These are phyloP conservation scores for Sporothrix humicola DNA, from an alignment of 2,329 filamentous ascomycete species.

Conservation along the genomic window DNA sequence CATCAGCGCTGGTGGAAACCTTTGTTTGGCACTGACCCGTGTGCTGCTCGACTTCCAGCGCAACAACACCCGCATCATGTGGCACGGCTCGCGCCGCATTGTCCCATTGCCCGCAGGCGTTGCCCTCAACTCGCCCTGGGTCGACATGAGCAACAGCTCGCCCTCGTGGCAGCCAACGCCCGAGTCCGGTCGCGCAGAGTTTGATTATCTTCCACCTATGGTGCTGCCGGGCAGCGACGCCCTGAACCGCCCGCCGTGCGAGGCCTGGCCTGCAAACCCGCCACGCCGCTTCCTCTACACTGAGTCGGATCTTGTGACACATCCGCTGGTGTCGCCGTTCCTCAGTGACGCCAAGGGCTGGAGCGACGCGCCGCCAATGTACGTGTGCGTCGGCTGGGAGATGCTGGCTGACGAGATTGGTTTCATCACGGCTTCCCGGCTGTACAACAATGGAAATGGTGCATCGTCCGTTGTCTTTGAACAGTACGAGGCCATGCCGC, in stretches of 20 bases:
- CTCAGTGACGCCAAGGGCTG: conserved; percentile 58
- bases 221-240: conserved; percentile 41
- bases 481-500: conserved; percentile 81
- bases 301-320: conserved; percentile 59
- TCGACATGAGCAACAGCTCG: conserved; percentile 70
- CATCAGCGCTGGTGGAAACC: conserved; percentile 75
- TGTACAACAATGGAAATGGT: conserved; percentile 56
- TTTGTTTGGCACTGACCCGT: conserved; percentile 70
- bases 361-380: conserved; percentile 68
- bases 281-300: conserved; percentile 61
- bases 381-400: conserved; percentile 73
- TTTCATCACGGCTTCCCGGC: conserved; percentile 64
- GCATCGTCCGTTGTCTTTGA: conserved; percentile 69
- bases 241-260: conserved; percentile 52
- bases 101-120: conserved; percentile 71
- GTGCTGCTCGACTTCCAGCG: conserved; percentile 67
- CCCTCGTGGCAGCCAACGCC: conserved; percentile 59
- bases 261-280: conserved; percentile 62
- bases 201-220: conserved; percentile 67
- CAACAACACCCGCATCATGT: conserved; percentile 56
- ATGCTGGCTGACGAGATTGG: conserved; percentile 70
- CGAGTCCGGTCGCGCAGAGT: conserved; percentile 46
- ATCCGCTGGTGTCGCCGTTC: conserved; percentile 72
- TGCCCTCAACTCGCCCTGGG: conserved; percentile 70
- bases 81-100: conserved; percentile 63